Conservation (phyloP, 306 rosid genomes). For the Abrus precatorius region DNA sequence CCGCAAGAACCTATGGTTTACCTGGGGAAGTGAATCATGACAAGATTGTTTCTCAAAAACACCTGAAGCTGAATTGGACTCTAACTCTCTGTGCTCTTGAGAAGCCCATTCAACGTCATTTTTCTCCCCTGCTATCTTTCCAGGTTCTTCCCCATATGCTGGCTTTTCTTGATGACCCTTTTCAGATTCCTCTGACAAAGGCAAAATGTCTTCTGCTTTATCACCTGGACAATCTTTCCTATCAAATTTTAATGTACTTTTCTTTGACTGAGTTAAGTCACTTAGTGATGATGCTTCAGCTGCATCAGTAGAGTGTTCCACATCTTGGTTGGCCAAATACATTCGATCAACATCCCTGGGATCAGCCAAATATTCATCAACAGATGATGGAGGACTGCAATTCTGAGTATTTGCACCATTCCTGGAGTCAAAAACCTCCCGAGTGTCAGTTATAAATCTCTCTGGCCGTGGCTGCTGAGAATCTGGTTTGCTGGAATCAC, state of each 20-base stretch:
- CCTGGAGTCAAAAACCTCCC: conserved; percentile 42
- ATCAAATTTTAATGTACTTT: conserved; percentile 35
- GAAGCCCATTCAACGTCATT: conserved; percentile 45
- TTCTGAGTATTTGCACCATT: conserved; percentile 42
- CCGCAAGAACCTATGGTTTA: conserved; percentile 43
- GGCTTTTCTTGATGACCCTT: conserved; percentile 42
- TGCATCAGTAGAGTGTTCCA: conserved; percentile 48
- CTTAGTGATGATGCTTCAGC: conserved; percentile 32
- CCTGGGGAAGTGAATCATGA: conserved; percentile 59
- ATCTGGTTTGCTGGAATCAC: conserved; percentile 35
- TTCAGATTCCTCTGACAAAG: conserved; percentile 44
- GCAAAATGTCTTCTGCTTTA: conserved; percentile 36
- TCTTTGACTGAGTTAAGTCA: conserved; percentile 41
- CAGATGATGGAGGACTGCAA: conserved; percentile 52
- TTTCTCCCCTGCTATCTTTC: conserved; percentile 43
- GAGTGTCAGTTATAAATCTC: conserved; percentile 43
- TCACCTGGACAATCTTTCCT: conserved; percentile 41
- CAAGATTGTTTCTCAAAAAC: conserved; percentile 42
- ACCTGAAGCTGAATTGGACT: conserved; percentile 31
- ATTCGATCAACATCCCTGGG: conserved; percentile 53
- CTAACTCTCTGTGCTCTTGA: conserved; percentile 44
- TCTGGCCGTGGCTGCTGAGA: conserved; percentile 38
- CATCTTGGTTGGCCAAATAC: conserved; percentile 42
- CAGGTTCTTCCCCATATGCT: conserved; percentile 38
- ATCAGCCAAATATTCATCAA: conserved; percentile 68